A percentile compares a stretch with the other conserved stretches of the same genome.
Evolutionary conservation across 257 asterid species (phyloP).

Genomic region (Scutellaria baicalensis): DNA sequence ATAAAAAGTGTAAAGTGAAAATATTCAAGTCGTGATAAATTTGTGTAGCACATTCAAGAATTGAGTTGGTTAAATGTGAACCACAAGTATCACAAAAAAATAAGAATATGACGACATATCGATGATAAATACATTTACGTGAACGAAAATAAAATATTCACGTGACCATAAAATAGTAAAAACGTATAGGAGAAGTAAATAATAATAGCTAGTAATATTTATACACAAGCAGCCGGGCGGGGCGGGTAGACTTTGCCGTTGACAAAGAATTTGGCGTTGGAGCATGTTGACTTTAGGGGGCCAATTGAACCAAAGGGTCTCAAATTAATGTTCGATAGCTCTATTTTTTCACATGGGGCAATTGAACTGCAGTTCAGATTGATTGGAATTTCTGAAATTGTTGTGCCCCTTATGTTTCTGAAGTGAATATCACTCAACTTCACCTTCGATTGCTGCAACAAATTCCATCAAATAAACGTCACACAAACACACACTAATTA

Average conservation of each 20-base stretch:
- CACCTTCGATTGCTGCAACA: constrained; percentile 56
- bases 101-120: too few relatives aligned
- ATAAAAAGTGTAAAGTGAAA: too few relatives aligned
- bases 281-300: constrained; percentile 25
- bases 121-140: not conserved
- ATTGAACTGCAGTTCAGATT: constrained; percentile 48
- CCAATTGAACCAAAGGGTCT: constrained; percentile 12
- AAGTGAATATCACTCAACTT: constrained; percentile 52
- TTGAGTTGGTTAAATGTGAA: too few relatives aligned
- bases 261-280: constrained; percentile 23
- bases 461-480: too few relatives aligned
- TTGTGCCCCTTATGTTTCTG: constrained; percentile 62
- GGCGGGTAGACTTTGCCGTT: constrained; percentile 22
- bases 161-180: not conserved
- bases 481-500: too few relatives aligned
- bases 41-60: too few relatives aligned
- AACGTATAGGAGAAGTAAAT: not conserved
- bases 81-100: too few relatives aligned
- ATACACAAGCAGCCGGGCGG: constrained; percentile 15
- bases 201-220: too few relatives aligned
- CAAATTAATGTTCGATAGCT: constrained; percentile 40
- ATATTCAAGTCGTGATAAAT: too few relatives aligned
- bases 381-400: constrained; percentile 25
- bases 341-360: constrained; percentile 48
- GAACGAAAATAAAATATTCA: not conserved